A percentile compares a stretch with the other conserved stretches of the same genome.
Conservation (phyloP, 1,284 basidiomycete species). For the Flammula alnicola region DNA sequence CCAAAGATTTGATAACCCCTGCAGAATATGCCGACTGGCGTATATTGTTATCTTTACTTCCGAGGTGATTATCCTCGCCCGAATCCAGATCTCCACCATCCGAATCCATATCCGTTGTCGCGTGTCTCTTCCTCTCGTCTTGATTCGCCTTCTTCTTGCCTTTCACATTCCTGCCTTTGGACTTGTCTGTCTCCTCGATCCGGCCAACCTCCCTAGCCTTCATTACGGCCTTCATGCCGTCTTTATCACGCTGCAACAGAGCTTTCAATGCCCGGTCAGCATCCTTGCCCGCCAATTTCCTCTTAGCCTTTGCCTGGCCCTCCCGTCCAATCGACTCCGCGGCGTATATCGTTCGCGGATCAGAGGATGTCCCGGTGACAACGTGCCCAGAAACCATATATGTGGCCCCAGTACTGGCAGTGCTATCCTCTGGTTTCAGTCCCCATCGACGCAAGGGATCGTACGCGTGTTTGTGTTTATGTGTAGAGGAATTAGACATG, state of each 20-base stretch:
- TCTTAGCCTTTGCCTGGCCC: constrained; percentile 71
- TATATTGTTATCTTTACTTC: constrained; percentile 7
- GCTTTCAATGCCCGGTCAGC: constrained; percentile 62
- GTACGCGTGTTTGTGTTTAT: constrained; percentile 59
- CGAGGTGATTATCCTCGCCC: neutral
- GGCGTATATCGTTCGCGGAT: constrained; percentile 53
- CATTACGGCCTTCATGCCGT: constrained; percentile 63
- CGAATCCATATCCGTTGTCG: constrained; percentile 47
- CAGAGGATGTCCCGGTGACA: constrained; percentile 50
- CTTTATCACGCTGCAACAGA: constrained; percentile 64
- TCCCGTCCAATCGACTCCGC: constrained; percentile 75
- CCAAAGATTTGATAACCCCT: constrained; percentile 65
- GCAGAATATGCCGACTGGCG: constrained; percentile 63
- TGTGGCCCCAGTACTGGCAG: constrained; percentile 53
- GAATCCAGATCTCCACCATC: constrained; percentile 34
- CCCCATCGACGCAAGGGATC: constrained; percentile 76
- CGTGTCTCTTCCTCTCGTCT: too few relatives aligned
- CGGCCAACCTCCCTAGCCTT: constrained; percentile 52
- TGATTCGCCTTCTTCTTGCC: constrained; percentile 37
- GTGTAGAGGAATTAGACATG: constrained; percentile 53
- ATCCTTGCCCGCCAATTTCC: constrained; percentile 61
- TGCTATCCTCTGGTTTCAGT: constrained; percentile 57
- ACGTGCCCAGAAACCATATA: constrained; percentile 83
- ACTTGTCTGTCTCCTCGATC: constrained; percentile 25
- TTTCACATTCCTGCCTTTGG: constrained; percentile 27